Base-by-base conservation (phyloP, 1,284 basidiomycete genomes). In the Xerocomus tenax region DNA sequence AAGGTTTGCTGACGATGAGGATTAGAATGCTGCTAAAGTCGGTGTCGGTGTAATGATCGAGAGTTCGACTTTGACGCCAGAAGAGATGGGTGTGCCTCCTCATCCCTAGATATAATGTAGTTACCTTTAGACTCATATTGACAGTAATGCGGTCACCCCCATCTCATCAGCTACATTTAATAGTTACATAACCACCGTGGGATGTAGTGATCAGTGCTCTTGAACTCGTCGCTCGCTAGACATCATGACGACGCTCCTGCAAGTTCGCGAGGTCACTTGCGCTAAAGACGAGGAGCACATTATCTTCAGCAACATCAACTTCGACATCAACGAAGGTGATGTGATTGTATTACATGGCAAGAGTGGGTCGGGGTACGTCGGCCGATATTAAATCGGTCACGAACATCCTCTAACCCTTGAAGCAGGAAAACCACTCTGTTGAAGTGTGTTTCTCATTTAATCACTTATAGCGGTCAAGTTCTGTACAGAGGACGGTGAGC, bases 1-100 rank as follows among this genome's bases (percentile, higher is more conserved):
- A 18, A 40, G 47, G 45, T 28, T 35, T n/a, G 8, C 47, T 67
- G 9, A 68, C 43, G 3, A 29, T 19, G 5, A 10, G n/a, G 7
- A 53, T 5, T 58, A 93, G 91, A 92, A 91, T 71, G 76, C 90
- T 36, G 87, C 90, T 48, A 94, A 94, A 72, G 87, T 97, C 55
- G 95, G 95, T 55, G 83, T 98, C 13, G 94, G 93, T 70, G 88
- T 98, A 67, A 91, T 92, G 87, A 89, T 98, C 59, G 94, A 98
- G 77, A 86, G 82, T 64, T 78, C 81, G 39, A 77, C 71, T 55
- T 69, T 88, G 69, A 82, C 82, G 21, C 84, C 84, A 10, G 85
- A 88, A 71, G 86, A 88, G 73, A 85, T 88, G 84, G 82, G 73
- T 54, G 75, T 83, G 73, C 67, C 72, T 50, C 74, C 77, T 60